Conservation (phyloP, 176 grass and related monocot species). For the Pontederia crassipes region DNA sequence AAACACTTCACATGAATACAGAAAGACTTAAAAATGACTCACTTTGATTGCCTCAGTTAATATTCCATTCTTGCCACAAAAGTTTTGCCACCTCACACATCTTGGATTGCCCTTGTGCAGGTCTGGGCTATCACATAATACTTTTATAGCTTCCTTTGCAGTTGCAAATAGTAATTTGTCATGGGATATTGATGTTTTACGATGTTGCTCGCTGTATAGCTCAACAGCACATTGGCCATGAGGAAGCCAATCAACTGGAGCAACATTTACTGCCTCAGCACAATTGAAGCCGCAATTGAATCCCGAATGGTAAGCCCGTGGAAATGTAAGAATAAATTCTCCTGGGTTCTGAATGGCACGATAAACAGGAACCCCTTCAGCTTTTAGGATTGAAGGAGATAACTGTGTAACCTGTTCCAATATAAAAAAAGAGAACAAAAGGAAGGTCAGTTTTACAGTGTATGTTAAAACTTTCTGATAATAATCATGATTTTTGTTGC, state of each 20-base stretch:
- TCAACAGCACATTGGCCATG: conserved; percentile 75
- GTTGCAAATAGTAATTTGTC: conserved; percentile 64
- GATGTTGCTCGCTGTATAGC: conserved; percentile 66
- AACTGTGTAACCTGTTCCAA: conserved; percentile 83
- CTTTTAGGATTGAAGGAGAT: conserved; percentile 85
- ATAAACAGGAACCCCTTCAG: conserved; percentile 74
- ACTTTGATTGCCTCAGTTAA: conserved; percentile 70
- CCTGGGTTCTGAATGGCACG: conserved; percentile 65
- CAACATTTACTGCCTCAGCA: conserved; percentile 90
- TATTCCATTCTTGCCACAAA: conserved; percentile 60
- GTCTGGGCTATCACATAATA: conserved; percentile 29
- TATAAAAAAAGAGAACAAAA: conserved; percentile 4
- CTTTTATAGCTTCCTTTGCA: conserved; percentile 57
- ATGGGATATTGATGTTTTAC: conserved; percentile 86
- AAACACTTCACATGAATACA: not conserved
- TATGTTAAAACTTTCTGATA: no score
- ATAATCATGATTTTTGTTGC: no score
- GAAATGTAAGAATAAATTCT: conserved; percentile 85
- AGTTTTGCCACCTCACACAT: conserved; percentile 34
- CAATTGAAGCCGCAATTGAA: conserved; percentile 99
- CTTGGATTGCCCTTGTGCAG: conserved; percentile 9
- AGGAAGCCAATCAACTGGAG: conserved; percentile 84
- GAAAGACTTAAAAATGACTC: conserved; percentile 14
- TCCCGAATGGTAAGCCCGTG: conserved; percentile 80
- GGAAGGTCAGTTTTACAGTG: not conserved